Conservation (phyloP, 495 filamentous ascomycete genomes). For the Lindgomyces ingoldianus region DNA sequence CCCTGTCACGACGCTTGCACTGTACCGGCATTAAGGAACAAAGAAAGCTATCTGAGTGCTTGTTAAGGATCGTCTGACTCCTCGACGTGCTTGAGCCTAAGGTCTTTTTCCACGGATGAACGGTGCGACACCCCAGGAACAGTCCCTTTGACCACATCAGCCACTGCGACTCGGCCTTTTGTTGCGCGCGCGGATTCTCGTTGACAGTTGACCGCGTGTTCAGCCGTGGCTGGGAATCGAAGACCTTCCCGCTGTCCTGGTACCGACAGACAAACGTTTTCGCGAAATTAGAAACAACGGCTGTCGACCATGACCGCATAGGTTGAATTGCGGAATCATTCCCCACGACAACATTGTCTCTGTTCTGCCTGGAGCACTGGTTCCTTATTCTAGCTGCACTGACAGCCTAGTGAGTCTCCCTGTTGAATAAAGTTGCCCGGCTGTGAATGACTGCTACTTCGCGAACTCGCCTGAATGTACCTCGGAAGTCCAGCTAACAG, state of each 20-base stretch:
- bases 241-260: constrained; percentile 7
- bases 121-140: constrained; percentile 6
- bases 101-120: constrained; percentile 1
- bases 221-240: neutral
- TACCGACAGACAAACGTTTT: constrained; percentile 6
- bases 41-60: neutral
- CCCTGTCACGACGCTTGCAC: constrained; percentile 1
- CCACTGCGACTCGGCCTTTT: constrained; percentile 19
- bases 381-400: constrained; percentile 31
- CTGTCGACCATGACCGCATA: constrained; percentile 33
- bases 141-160: constrained; percentile 16
- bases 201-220: constrained; percentile 15
- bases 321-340: constrained; percentile 3
- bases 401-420: constrained; percentile 35
- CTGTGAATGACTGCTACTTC: too few relatives aligned
- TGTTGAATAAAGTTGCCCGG: too few relatives aligned
- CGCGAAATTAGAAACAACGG: constrained; percentile 9
- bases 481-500: neutral
- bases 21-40: constrained; percentile 24
- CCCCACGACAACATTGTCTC: constrained; percentile 1
- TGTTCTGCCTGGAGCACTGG: constrained; percentile 28
- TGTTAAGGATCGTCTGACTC: neutral
- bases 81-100: neutral
- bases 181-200: constrained; percentile 3
- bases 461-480: neutral